phyloP scores from a whole-genome alignment of 306 rosid genomes.

The Cicer chorassanicum region DNA sequence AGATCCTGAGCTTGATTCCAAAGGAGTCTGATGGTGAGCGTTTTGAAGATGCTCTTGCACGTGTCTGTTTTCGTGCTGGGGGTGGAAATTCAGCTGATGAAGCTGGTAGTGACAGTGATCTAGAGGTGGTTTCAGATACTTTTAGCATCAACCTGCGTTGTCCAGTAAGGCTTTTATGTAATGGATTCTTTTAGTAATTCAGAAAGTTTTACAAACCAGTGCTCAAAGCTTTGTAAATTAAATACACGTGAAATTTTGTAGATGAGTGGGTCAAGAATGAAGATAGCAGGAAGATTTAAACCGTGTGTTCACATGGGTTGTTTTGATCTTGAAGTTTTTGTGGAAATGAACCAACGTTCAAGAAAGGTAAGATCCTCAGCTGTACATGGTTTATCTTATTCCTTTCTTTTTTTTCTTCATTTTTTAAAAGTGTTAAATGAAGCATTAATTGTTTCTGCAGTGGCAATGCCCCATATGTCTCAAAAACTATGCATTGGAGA shows the following conservation, averaged over 20 bases:
- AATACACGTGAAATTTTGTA: constrained; percentile 46
- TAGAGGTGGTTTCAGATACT: constrained; percentile 94
- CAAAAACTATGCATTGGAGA: constrained; percentile 87
- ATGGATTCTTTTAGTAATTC: constrained; percentile 30
- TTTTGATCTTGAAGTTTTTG: constrained; percentile 98
- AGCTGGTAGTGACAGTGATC: constrained; percentile 92
- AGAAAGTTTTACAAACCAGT: constrained; percentile 31
- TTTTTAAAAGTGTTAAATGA: constrained; percentile 34
- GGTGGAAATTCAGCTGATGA: constrained; percentile 81
- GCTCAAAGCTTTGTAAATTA: constrained; percentile 24
- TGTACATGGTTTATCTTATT: neutral
- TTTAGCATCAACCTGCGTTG: constrained; percentile 88
- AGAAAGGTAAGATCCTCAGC: constrained; percentile 73
- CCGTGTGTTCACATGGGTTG: constrained; percentile 96
- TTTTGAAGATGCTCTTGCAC: constrained; percentile 92
- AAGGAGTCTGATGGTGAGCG: constrained; percentile 84
- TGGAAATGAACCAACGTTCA: constrained; percentile 94
- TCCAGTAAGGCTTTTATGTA: constrained; percentile 74
- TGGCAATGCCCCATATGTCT: constrained; percentile 99
- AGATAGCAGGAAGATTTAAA: constrained; percentile 95
- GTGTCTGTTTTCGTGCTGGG: constrained; percentile 78
- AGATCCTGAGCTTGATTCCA: constrained; percentile 82
- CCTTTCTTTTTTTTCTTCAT: neutral
- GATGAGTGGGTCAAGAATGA: constrained; percentile 99
- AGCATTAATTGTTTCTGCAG: constrained; percentile 68